These are phyloP conservation scores for Trichosanthes cucumerina DNA, from an alignment of 306 rosid species.

Conservation along the genomic window DNA sequence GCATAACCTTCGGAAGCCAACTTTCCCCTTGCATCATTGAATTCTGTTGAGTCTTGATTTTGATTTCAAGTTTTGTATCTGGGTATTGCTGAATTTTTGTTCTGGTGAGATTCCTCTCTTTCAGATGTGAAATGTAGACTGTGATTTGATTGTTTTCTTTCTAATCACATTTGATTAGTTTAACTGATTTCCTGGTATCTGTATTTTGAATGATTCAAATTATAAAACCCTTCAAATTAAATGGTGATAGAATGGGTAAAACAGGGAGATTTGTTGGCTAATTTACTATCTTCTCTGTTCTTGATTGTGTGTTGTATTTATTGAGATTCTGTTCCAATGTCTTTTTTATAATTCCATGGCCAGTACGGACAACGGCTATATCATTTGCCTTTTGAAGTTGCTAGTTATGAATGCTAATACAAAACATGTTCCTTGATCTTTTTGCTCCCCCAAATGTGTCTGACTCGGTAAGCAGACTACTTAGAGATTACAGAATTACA, in stretches of 20 bases:
- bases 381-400: not conserved
- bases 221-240: not conserved
- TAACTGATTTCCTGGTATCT: not conserved
- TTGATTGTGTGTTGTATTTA: not conserved
- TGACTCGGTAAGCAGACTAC: not conserved
- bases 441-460: not conserved
- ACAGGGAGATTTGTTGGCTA: not conserved
- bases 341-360: not conserved
- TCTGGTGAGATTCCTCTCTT: not conserved
- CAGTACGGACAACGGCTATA: not conserved
- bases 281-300: not conserved
- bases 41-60: not conserved
- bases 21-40: not conserved
- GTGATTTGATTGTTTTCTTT: not conserved
- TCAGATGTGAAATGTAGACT: not conserved
- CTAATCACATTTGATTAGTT: not conserved
- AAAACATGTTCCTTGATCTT: not conserved
- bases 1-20: not conserved
- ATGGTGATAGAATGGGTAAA: not conserved
- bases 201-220: not conserved
- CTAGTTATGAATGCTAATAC: not conserved
- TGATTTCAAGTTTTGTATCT: not conserved
- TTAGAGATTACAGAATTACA: not conserved
- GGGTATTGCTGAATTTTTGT: constrained; percentile 1
- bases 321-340: not conserved